Conservation (phyloP, 2,329 filamentous ascomycete species). For the Podosphaera xanthii region DNA sequence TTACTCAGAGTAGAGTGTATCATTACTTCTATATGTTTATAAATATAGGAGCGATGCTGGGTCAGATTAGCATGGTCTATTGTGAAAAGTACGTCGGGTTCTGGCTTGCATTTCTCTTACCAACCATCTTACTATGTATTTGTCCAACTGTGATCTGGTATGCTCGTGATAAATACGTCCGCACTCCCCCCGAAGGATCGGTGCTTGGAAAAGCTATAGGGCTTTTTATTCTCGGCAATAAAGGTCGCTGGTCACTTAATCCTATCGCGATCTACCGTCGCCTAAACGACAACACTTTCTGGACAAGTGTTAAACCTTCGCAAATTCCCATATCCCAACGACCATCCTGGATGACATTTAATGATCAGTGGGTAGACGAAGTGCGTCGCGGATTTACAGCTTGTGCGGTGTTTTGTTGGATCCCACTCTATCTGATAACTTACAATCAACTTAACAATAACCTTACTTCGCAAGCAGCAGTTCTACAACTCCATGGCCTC, state of each 20-base stretch:
- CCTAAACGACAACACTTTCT: slow-evolving; percentile 30
- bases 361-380: slow-evolving; percentile 66
- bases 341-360: slow-evolving; percentile 58
- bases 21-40: slow-evolving; percentile 51
- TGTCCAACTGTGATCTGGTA: slow-evolving; percentile 37
- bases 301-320: slow-evolving; percentile 47
- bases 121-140: slow-evolving; percentile 38
- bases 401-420: slow-evolving; percentile 42
- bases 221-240: slow-evolving; percentile 36
- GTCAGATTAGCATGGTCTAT: slow-evolving; percentile 46
- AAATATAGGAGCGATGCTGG: slow-evolving; percentile 36
- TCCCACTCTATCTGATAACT: slow-evolving; percentile 29
- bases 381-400: slow-evolving; percentile 46
- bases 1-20: slow-evolving; percentile 37
- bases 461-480: slow-evolving; percentile 38
- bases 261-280: slow-evolving; percentile 33
- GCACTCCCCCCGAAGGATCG: slow-evolving; percentile 45
- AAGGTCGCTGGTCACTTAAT: slow-evolving; percentile 39
- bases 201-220: slow-evolving; percentile 43
- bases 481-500: slow-evolving; percentile 43
- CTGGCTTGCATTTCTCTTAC: slow-evolving; percentile 47
- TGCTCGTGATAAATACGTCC: slow-evolving; percentile 36
- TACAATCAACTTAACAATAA: slow-evolving; percentile 39
- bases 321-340: slow-evolving; percentile 29
- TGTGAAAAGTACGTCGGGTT: slow-evolving; percentile 57